Base-by-base conservation (phyloP, 1,284 basidiomycete genomes). In the Trichosporon sp. region DNA sequence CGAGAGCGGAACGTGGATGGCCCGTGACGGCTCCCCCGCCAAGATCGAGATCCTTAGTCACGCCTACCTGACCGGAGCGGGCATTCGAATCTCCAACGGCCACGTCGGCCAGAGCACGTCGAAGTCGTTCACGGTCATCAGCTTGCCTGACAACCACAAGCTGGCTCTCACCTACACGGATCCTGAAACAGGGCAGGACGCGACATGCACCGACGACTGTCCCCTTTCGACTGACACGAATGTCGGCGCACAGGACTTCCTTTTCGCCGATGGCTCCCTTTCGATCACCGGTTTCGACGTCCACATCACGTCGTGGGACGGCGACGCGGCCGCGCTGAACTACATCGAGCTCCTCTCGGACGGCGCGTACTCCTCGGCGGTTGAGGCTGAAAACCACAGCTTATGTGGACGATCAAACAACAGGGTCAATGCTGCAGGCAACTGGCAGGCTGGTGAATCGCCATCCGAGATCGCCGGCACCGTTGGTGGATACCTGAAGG, bases 51-150 rank as follows among this genome's bases (percentile, higher is more conserved):
- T 94, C 48, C 87, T 91, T 66, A 88, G 91, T 56, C 92, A 91
- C 81, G 86, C 89, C 38, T 90, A 88, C 77, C 70, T 81, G 88
- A 68, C 71, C 11, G 81, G 78, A 12, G 92, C 73, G 68, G 96
- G 96, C 10, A 83, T 98, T 65, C 90, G 96, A 59, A 85, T 99
- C 51, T 94, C 93, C 37, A 98, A 99, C 85, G 95, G 94, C 0
- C 93, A 95, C 81, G 86, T 90, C 73, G 85, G 88, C 66, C 89
- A 90, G 63, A 90, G 92, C 73, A 92, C 93, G 21, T 95, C 95
- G 0, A 92, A 89, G 19, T 88, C 87, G 1, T 99, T 99, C 83
- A 91, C 93, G 76, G 85, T 94, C 63, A 91, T 90, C 1, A 91
- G 94, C 14, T 90, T 95, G 73, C 94, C 96, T 0, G 93, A 96